Evolutionary conservation across 768 basidiomycete species (phyloP).

Genomic region (Hypholoma fasciculare): DNA sequence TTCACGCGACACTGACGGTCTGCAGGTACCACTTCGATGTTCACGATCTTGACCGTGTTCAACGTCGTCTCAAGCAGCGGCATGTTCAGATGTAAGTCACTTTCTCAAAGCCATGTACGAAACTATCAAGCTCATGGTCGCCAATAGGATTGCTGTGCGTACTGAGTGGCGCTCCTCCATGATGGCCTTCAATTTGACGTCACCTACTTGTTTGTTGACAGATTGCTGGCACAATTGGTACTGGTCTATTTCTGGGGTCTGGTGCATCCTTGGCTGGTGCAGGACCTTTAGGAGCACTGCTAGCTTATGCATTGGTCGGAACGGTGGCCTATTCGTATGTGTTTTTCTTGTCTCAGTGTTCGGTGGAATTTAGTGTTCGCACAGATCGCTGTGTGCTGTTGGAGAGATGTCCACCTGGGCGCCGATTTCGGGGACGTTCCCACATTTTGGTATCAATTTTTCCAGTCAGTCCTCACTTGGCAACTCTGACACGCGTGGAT

Average conservation of each 20-base stretch:
- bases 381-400: slow-evolving; percentile 60
- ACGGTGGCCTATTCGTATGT: slow-evolving; percentile 65
- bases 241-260: slow-evolving; percentile 73
- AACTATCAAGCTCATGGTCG: neutral
- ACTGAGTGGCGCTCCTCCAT: too few species aligned
- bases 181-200: too few species aligned
- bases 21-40: slow-evolving; percentile 50
- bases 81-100: slow-evolving; percentile 73
- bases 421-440: slow-evolving; percentile 77
- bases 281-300: slow-evolving; percentile 66
- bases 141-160: slow-evolving; percentile 61
- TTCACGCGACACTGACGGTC: neutral
- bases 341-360: neutral
- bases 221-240: slow-evolving; percentile 78
- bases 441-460: slow-evolving; percentile 55
- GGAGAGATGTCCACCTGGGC: slow-evolving; percentile 84
- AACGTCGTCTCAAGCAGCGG: slow-evolving; percentile 71
- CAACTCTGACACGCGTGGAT: neutral
- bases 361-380: neutral
- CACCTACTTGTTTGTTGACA: slow-evolving; percentile 15
- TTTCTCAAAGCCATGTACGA: neutral
- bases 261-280: slow-evolving; percentile 58
- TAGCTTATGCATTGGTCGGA: slow-evolving; percentile 65
- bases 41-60: slow-evolving; percentile 69
- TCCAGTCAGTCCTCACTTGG: neutral